Evolutionary conservation across 2,329 filamentous ascomycete species (phyloP), one percentile per base, ranked within the genome.

Genomic region (Trichoderma endophyticum): DNA sequence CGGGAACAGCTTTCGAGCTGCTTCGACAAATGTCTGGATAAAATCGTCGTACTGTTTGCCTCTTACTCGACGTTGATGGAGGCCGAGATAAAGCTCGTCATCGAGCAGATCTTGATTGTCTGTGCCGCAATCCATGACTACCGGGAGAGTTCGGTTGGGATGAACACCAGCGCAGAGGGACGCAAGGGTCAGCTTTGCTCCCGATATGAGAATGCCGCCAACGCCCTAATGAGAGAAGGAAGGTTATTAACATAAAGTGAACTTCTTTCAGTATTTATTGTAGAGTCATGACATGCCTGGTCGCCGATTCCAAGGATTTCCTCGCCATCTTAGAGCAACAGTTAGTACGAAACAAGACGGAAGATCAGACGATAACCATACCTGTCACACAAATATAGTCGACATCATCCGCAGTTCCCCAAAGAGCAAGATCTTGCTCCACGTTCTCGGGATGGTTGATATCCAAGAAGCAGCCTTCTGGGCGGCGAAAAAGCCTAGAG

Each of bases 361-460:
- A 48, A 26, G 21, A 2, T 14, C 2, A 2, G 15, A 6, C 12
- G 5, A 26, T 0, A 6, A 21, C 84, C 73, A 83, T 84, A 85
- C 95, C 93, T 57, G 92, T 94, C 7, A 96, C 93, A 6, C 96
- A 94, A 73, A 97, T 96, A 76, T 97, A 91, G 80, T 97, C 94
- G 39, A 97, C 90, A 71, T 96, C 93, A 3, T 94, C 92, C 0
- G 88, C 82, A 0, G 83, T 83, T 0, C 91, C 92, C 86, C 91
- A 95, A 73, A 91, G 89, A 0, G 87, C 85, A 1, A 97, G 82
- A 72, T 91, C 87, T 60, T 90, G 84, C 39, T 91, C 86, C 2
- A 97, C 87, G 6, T 88, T 83, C 48, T 92, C 89, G 6, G 87
- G 81, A 70, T 94, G 89, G 21, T 89, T 84, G 62, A 97, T 92